Conservation (phyloP, 2,329 filamentous ascomycete species). For the Colletotrichum sp. region DNA sequence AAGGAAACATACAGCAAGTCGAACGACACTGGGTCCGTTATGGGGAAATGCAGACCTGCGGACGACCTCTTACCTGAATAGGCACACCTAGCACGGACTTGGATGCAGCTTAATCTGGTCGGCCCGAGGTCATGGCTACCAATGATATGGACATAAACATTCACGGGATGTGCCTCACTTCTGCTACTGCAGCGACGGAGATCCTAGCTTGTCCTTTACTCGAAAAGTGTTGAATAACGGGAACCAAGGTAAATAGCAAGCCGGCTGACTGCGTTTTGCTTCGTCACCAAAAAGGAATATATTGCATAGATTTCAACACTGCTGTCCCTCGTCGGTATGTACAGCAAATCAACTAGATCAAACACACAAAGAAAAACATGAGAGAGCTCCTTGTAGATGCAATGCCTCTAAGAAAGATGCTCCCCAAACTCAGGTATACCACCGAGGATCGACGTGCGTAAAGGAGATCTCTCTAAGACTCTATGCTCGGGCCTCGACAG, state of each 20-base stretch:
- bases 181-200: not conserved
- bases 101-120: not conserved
- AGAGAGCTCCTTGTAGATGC: slow-evolving; percentile 16
- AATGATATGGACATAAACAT: not conserved
- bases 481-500: slow-evolving; percentile 35
- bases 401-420: slow-evolving; percentile 12
- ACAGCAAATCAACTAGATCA: not conserved
- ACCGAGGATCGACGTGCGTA: not conserved
- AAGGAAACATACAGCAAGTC: not conserved
- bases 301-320: not conserved
- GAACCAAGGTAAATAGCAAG: not conserved
- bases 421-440: not conserved
- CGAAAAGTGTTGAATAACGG: not conserved
- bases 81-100: not conserved
- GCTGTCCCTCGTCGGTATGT: not conserved
- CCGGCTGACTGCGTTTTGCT: not conserved
- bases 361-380: not conserved
- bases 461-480: slow-evolving; percentile 16
- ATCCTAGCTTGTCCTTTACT: not conserved
- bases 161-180: not conserved
- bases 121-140: not conserved
- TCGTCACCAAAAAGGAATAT: not conserved
- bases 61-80: not conserved
- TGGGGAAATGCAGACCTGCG: not conserved
- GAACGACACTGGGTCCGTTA: not conserved